Percentiles rank a stretch among this genome's conserved stretches.
Evolutionary conservation across 1,139 yeast genomes (phyloP).

Genomic region (Saccharomyces hybrid): DNA sequence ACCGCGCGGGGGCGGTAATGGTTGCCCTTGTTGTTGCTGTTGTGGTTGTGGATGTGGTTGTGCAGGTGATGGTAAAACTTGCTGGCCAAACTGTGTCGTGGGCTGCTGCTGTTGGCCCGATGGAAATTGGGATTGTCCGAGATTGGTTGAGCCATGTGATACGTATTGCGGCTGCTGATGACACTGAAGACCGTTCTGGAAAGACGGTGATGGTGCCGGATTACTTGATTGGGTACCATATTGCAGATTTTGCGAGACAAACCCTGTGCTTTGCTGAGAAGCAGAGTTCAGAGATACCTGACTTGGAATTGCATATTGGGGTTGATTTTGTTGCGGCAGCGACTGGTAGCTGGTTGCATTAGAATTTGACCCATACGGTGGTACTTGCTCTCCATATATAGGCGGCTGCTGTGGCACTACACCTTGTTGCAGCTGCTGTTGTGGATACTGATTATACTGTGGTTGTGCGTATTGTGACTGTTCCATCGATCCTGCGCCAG

Average conservation of each 20-base stretch:
- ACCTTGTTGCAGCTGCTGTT: neutral
- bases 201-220: neutral
- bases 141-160: conserved; percentile 1
- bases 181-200: neutral
- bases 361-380: neutral
- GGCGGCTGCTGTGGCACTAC: neutral
- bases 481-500: neutral
- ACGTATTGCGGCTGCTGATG: conserved; percentile 9
- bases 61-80: neutral
- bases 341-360: neutral
- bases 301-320: neutral
- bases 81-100: neutral
- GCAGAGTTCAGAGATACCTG: neutral
- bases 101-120: neutral
- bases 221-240: conserved; percentile 1
- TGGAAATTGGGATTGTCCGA: neutral
- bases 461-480: neutral
- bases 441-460: conserved; percentile 4
- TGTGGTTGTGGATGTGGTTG: conserved; percentile 9
- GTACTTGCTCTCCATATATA: conserved; percentile 5
- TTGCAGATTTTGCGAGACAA: neutral
- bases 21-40: conserved; percentile 7
- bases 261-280: neutral
- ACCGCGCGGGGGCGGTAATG: conserved; percentile 1
- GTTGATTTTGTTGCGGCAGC: neutral